phyloP scores from a whole-genome alignment of 2,329 filamentous ascomycete genomes.

The Fusarium proliferatum region DNA sequence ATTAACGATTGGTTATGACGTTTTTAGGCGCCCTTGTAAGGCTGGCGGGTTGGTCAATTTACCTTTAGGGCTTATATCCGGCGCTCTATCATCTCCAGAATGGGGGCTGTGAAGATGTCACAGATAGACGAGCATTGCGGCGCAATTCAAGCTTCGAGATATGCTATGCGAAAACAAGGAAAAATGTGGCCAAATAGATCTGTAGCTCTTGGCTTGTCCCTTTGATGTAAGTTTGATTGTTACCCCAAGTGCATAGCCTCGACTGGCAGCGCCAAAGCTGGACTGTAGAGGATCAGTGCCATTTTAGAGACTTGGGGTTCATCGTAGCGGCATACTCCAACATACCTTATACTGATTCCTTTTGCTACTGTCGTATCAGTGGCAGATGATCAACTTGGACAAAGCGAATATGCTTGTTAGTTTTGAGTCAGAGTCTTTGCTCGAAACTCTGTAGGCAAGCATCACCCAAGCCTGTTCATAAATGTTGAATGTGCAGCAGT shows the following conservation, averaged over 20 bases:
- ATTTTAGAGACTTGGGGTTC: neutral
- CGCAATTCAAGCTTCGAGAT: neutral
- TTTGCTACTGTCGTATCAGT: neutral
- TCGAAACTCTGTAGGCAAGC: neutral
- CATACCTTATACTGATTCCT: neutral
- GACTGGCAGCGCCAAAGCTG: neutral
- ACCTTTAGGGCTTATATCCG: neutral
- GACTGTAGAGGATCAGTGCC: neutral
- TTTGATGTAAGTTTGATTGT: neutral
- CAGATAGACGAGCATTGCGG: neutral
- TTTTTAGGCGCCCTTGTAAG: conserved; percentile 1
- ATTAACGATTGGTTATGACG: conserved; percentile 9
- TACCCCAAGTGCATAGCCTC: neutral
- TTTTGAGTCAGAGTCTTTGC: neutral
- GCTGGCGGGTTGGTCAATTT: neutral
- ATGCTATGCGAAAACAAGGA: neutral
- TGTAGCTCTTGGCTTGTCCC: neutral
- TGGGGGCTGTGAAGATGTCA: neutral
- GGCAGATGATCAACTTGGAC: neutral
- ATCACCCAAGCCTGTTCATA: neutral
- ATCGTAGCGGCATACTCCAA: neutral
- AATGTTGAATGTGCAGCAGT: neutral
- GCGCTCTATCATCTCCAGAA: neutral
- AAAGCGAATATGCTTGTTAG: neutral
- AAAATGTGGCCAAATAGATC: neutral